Evolutionary conservation across 345 rosid genomes (phyloP).

Genomic region (Geranium rotundifolium): DNA sequence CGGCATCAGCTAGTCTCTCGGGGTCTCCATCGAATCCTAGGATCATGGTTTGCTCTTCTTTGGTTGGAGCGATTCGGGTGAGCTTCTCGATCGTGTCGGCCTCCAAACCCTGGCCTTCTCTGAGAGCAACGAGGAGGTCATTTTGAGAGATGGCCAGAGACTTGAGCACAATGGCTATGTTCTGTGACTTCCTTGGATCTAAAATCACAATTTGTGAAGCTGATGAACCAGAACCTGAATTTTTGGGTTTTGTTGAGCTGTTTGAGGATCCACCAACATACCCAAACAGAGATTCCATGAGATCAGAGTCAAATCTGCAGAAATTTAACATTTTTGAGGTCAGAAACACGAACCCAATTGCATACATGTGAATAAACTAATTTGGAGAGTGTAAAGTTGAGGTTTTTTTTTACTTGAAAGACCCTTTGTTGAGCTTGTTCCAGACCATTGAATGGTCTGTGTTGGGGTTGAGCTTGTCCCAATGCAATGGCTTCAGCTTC

Average conservation of each 20-base stretch:
- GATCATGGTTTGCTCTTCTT: conserved; percentile 52
- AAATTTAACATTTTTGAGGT: background rate
- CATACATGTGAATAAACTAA: background rate
- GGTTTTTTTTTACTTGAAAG: conserved; percentile 59
- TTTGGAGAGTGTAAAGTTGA: background rate
- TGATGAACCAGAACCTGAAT: conserved; percentile 15
- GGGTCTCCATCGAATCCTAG: conserved; percentile 48
- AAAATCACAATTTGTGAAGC: conserved; percentile 45
- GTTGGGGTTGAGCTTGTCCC: conserved; percentile 70
- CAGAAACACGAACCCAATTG: background rate
- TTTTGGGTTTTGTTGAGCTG: conserved; percentile 14
- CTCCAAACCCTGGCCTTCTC: conserved; percentile 42
- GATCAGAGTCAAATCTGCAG: conserved; percentile 64
- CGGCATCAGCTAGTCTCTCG: conserved; percentile 52
- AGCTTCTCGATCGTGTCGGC: conserved; percentile 67
- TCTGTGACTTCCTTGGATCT: conserved; percentile 70
- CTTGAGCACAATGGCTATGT: conserved; percentile 65
- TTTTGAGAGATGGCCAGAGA: conserved; percentile 44
- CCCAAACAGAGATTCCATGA: conserved; percentile 93
- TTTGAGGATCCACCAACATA: conserved; percentile 34
- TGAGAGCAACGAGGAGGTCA: conserved; percentile 47
- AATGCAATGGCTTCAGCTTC: conserved; percentile 74
- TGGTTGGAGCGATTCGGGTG: conserved; percentile 49
- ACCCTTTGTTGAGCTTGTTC: conserved; percentile 73
- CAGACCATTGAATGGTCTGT: conserved; percentile 79